A percentile compares a stretch with the other conserved stretches of the same genome.
Evolutionary conservation across 1,139 yeast species (phyloP).

Genomic region (Kurtzmaniella quercitrusa): DNA sequence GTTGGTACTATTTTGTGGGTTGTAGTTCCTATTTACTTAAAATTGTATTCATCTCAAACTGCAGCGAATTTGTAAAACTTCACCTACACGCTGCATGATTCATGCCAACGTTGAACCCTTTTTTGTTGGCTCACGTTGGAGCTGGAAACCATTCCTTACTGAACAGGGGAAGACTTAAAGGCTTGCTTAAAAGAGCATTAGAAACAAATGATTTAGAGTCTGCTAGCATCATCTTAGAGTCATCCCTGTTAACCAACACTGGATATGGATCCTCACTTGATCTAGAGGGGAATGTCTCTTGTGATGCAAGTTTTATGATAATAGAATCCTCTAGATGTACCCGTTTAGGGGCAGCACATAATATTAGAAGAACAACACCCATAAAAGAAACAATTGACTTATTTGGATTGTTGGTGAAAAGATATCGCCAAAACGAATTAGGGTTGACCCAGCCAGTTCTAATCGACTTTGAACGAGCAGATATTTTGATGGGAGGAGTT

Average conservation of each 20-base stretch:
- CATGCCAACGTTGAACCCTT: background rate
- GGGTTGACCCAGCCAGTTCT: conserved; percentile 27
- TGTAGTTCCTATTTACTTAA: too few species aligned
- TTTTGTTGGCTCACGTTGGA: conserved; percentile 31
- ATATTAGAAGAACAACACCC: conserved; percentile 22
- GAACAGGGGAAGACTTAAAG: conserved; percentile 16
- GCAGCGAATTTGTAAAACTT: background rate
- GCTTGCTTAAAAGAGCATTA: conserved; percentile 21
- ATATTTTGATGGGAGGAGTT: background rate
- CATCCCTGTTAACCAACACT: conserved; percentile 46
- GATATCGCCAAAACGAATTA: conserved; percentile 3
- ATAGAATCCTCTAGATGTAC: conserved; percentile 5
- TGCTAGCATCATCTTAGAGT: conserved; percentile 35
- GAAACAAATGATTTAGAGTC: conserved; percentile 10
- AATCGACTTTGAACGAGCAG: conserved; percentile 10
- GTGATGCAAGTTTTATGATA: conserved; percentile 43
- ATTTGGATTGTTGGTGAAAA: conserved; percentile 12
- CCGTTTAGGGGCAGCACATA: conserved; percentile 19
- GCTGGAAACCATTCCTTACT: conserved; percentile 32
- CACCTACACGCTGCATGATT: background rate
- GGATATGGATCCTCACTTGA: conserved; percentile 55
- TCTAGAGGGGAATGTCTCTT: conserved; percentile 42
- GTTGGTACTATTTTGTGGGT: too few species aligned
- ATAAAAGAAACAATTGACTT: conserved; percentile 17
- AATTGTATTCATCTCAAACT: background rate